A percentile compares a stretch with the other conserved stretches of the same genome.
These are phyloP conservation scores for Fusarium heterosporum DNA, from an alignment of 2,329 filamentous ascomycete species.

Conservation along the genomic window DNA sequence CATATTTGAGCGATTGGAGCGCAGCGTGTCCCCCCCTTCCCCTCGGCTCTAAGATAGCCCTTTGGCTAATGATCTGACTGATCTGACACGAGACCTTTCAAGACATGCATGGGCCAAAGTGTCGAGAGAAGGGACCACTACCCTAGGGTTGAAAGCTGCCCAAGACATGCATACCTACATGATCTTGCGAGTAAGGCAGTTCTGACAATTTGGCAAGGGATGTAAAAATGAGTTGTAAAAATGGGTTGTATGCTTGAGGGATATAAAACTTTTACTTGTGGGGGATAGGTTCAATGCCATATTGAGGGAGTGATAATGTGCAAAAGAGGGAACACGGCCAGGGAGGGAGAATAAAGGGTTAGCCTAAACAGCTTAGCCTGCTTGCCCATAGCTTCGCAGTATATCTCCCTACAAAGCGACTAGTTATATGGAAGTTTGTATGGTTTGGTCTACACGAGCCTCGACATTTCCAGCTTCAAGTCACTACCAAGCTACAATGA, in stretches of 20 bases:
- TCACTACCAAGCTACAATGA: not conserved
- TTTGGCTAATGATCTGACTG: conserved; percentile 9
- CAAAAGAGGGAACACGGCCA: not conserved
- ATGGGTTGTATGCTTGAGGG: not conserved
- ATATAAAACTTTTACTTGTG: not conserved
- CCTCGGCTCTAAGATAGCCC: not conserved
- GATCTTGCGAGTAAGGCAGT: not conserved
- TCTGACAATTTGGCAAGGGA: conserved; percentile 27
- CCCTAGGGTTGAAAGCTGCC: conserved; percentile 7
- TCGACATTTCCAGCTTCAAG: not conserved
- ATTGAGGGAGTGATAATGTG: conserved; percentile 11
- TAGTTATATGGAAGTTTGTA: not conserved
- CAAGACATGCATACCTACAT: not conserved
- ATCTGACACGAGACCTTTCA: conserved; percentile 19
- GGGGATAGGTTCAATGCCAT: conserved; percentile 5
- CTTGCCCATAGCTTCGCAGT: too few species aligned
- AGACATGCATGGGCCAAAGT: conserved; percentile 30
- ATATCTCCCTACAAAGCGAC: too few species aligned
- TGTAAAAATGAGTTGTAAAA: conserved; percentile 3
- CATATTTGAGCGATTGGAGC: conserved; percentile 11
- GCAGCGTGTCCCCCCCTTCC: conserved; percentile 13
- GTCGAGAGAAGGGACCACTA: conserved; percentile 19
- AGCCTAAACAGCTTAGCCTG: not conserved
- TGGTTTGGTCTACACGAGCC: not conserved
- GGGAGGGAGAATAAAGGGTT: not conserved